Evolutionary conservation across 1,284 basidiomycete genomes (phyloP).

Genomic region (Vanrija humicola): DNA sequence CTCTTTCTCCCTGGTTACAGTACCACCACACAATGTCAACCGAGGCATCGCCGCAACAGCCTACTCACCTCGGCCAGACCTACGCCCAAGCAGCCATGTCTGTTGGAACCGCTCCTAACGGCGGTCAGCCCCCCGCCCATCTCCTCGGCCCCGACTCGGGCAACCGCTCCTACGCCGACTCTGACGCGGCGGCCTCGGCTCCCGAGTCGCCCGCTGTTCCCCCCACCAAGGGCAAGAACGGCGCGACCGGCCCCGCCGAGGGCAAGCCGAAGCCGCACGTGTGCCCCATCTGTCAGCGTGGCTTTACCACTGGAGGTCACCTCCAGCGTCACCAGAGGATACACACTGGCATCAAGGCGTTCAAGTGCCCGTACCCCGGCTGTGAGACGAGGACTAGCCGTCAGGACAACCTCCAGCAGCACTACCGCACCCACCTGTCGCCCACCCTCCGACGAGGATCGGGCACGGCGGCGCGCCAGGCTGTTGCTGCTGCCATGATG

Average conservation of each 20-base stretch:
- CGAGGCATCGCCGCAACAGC: constrained; percentile 11
- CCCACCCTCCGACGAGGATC: constrained; percentile 44
- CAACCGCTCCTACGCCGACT: background rate
- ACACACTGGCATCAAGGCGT: constrained; percentile 47
- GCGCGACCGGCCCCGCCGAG: constrained; percentile 45
- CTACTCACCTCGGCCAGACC: constrained; percentile 5
- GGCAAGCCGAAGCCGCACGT: constrained; percentile 45
- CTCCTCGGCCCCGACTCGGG: too few species aligned
- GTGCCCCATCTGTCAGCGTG: constrained; percentile 41
- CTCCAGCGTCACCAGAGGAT: constrained; percentile 46
- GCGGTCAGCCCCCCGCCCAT: background rate
- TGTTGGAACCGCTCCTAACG: background rate
- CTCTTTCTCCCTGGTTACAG: background rate
- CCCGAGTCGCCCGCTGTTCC: constrained; percentile 11
- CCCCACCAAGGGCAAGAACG: constrained; percentile 41
- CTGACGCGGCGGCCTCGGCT: constrained; percentile 1
- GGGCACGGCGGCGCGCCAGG: constrained; percentile 41
- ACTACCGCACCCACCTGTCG: constrained; percentile 46
- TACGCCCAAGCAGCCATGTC: constrained; percentile 4
- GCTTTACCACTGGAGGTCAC: constrained; percentile 46
- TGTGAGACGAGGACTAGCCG: constrained; percentile 46
- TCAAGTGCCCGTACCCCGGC: constrained; percentile 47
- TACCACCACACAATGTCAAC: constrained; percentile 7
- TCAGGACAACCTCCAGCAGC: constrained; percentile 47
- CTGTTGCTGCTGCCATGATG: constrained; percentile 46